Conservation (phyloP, 768 basidiomycete genomes). For the Suillus placidus region DNA sequence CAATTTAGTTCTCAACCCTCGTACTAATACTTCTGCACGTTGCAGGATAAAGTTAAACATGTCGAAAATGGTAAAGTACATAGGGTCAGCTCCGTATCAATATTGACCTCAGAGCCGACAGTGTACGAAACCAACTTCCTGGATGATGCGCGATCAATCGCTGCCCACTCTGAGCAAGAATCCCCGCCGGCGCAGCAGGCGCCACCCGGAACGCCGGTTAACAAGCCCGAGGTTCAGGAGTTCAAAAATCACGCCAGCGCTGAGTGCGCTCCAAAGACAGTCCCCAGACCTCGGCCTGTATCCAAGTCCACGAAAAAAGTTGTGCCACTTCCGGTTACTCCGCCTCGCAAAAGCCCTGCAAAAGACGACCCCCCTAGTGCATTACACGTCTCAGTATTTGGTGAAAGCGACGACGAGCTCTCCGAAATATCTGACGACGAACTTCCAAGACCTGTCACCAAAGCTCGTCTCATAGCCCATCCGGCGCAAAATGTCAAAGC, state of each 20-base stretch:
- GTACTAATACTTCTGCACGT: not conserved
- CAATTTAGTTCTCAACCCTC: not conserved
- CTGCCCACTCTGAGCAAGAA: not conserved
- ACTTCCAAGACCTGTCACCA: not conserved
- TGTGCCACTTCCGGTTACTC: not conserved
- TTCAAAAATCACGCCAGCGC: not conserved
- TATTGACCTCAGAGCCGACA: slow-evolving; percentile 10
- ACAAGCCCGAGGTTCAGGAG: not conserved
- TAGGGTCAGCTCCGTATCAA: not conserved
- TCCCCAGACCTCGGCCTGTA: slow-evolving; percentile 1
- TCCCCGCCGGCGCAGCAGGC: not conserved
- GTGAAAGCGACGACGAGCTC: slow-evolving; percentile 25
- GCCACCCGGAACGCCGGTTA: not conserved
- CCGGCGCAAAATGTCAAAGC: not conserved
- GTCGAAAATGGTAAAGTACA: slow-evolving; percentile 29
- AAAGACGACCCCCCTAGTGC: not conserved
- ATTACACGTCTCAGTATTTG: slow-evolving; percentile 21
- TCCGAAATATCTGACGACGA: slow-evolving; percentile 40
- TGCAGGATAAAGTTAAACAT: slow-evolving; percentile 32
- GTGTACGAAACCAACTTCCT: slow-evolving; percentile 30
- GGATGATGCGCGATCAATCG: not conserved
- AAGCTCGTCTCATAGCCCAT: slow-evolving; percentile 9
- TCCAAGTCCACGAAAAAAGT: not conserved
- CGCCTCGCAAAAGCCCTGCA: not conserved
- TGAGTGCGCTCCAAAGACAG: not conserved